These are phyloP conservation scores for Plasmodium chabaudi DNA, from an alignment of 169 alveolate species.

Conservation along the genomic window DNA sequence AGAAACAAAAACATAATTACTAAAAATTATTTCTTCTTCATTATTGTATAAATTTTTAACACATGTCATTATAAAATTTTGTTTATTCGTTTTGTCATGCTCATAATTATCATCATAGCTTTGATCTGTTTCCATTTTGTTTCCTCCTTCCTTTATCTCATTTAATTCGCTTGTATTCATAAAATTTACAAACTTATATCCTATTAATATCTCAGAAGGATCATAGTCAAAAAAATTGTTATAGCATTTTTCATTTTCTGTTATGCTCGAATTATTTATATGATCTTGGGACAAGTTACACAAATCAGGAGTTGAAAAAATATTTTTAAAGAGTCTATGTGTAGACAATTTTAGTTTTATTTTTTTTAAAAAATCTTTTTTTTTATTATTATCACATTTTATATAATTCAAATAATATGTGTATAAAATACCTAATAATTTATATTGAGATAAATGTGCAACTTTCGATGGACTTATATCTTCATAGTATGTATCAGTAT, in stretches of 20 bases:
- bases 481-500: constrained; percentile 79
- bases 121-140: neutral
- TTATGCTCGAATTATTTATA: neutral
- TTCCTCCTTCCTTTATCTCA: neutral
- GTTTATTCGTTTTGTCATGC: too few species aligned
- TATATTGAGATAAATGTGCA: constrained; percentile 87
- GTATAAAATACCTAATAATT: constrained; percentile 83
- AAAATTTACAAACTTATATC: constrained; percentile 58
- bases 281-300: neutral
- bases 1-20: constrained; percentile 81
- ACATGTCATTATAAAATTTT: constrained; percentile 26
- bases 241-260: neutral
- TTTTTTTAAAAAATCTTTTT: constrained; percentile 50
- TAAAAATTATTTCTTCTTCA: constrained; percentile 82
- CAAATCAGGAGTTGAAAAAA: constrained; percentile 8
- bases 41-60: constrained; percentile 32
- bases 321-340: constrained; percentile 59
- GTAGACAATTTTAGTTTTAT: constrained; percentile 75
- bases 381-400: constrained; percentile 51
- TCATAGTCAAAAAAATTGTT: constrained; percentile 47
- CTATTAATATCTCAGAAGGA: constrained; percentile 49
- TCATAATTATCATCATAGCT: neutral
- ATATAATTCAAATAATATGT: constrained; percentile 70
- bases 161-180: neutral
- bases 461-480: constrained; percentile 88